These are phyloP conservation scores for Venturia pyrina DNA, from an alignment of 2,329 filamentous ascomycete genomes.

Conservation along the genomic window DNA sequence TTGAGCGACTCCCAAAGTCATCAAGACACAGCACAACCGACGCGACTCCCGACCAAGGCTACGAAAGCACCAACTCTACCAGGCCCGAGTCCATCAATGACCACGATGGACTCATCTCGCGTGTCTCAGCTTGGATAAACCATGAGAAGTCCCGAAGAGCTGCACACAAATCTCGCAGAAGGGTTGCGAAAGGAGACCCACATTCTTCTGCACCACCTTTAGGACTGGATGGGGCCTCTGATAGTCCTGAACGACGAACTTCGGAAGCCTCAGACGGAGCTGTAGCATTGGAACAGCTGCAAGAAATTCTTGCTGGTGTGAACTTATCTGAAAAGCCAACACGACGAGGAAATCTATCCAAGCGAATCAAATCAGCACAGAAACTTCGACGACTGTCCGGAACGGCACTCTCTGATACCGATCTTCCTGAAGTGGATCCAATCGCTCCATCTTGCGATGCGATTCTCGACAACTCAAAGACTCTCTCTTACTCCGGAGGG, in stretches of 20 bases:
- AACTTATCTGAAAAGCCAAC: slow-evolving; percentile 24
- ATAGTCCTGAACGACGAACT: neutral
- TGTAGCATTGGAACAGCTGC: slow-evolving; percentile 68
- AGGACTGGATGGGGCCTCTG: slow-evolving; percentile 11
- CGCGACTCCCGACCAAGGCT: neutral
- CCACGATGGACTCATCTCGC: slow-evolving; percentile 3
- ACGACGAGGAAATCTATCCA: slow-evolving; percentile 22
- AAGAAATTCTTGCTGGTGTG: slow-evolving; percentile 53
- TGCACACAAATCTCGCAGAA: slow-evolving; percentile 40
- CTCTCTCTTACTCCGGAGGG: slow-evolving; percentile 62
- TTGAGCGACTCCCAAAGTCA: slow-evolving; percentile 17
- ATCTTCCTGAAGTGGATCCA: slow-evolving; percentile 69
- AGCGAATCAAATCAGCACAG: slow-evolving; percentile 23
- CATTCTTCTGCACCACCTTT: neutral
- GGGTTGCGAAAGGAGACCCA: slow-evolving; percentile 16
- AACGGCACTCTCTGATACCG: slow-evolving; percentile 69
- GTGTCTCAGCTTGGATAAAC: slow-evolving; percentile 54
- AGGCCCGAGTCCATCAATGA: slow-evolving; percentile 1
- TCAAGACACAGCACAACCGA: neutral
- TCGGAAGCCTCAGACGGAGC: slow-evolving; percentile 52
- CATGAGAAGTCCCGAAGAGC: slow-evolving; percentile 63
- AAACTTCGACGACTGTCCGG: slow-evolving; percentile 36
- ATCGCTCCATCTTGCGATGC: slow-evolving; percentile 80
- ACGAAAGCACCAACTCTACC: slow-evolving; percentile 9
- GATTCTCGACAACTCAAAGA: slow-evolving; percentile 81